Percentiles rank a stretch among this genome's conserved stretches.
Evolutionary conservation across 495 filamentous ascomycete species (phyloP).

Genomic region (Xanthoparmelia taractica): DNA sequence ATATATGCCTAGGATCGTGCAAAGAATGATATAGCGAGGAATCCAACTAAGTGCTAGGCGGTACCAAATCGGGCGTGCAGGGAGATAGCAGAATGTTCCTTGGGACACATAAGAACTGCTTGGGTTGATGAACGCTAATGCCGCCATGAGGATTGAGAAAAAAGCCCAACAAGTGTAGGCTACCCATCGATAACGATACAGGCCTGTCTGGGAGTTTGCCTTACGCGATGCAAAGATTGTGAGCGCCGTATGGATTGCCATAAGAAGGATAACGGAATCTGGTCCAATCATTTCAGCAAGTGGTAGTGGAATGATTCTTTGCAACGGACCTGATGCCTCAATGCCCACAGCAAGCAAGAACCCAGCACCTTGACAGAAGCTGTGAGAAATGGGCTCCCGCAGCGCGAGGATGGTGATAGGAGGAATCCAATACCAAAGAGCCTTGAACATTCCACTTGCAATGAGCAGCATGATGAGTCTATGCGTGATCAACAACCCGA

Average conservation of each 20-base stretch:
- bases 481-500: conserved; percentile 15
- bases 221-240: conserved; percentile 53
- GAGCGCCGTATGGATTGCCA: conserved; percentile 61
- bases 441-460: conserved; percentile 60
- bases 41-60: conserved; percentile 60
- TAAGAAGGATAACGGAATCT: conserved; percentile 63
- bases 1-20: conserved; percentile 54
- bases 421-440: conserved; percentile 56
- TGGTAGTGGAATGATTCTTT: not conserved
- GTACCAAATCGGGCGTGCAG: conserved; percentile 55
- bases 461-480: conserved; percentile 67
- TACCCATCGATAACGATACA: conserved; percentile 54
- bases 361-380: conserved; percentile 59
- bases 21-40: conserved; percentile 61
- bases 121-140: conserved; percentile 55
- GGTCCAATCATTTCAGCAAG: conserved; percentile 6
- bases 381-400: conserved; percentile 38
- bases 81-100: conserved; percentile 61
- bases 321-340: conserved; percentile 51
- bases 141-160: conserved; percentile 50
- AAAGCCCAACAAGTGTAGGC: conserved; percentile 49
- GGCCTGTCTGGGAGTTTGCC: conserved; percentile 45
- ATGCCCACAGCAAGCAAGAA: conserved; percentile 57
- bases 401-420: conserved; percentile 44
- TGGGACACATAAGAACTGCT: conserved; percentile 47